Evolutionary conservation across 306 rosid species (phyloP), one percentile per base, ranked within the genome.

Genomic region (Vigna reflexopilosa): DNA sequence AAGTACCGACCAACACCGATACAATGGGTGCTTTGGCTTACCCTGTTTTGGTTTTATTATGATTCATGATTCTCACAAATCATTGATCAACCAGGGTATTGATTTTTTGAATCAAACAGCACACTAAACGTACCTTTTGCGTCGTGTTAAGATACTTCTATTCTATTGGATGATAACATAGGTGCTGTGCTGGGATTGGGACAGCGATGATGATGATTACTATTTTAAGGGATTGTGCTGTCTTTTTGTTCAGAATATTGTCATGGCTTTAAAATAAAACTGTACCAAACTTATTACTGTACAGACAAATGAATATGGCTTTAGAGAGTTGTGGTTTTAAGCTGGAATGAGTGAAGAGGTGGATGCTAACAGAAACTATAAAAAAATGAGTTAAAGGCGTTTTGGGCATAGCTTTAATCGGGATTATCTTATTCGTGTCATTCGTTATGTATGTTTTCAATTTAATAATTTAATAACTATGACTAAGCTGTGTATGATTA

Each of bases 61-160:
- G 66, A 14, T 59, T 6, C 2, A 28, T 14, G 32, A 49, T 58
- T 47, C 38, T 20, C 9, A 13, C 30, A 44, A 13, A 34, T 13
- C 40, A 63, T 22, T 42, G 42, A 14, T 32, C 9, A 16, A 75
- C 12, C 17, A 45, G 12, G 61, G 5, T 17, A 9, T 61, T 75
- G 12, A 48, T 76, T 49, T 32, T 76, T 40, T 22, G 52, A 63
- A 57, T 65, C n/a, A 65, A 64, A 65, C 54, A 20, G 42, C 40
- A 20, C 36, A 42, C 4, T 1, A 11, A n/a, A 9, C 20, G 55
- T 64, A 28, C 47, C 24, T 3, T 69, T 42, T 75, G 12, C n/a
- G 40, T 44, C 6, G 61, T 36, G 59, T 77, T 45, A 24, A 28
- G 76, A 77, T 44, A 42, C 66, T 59, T 59, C 4, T 26, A 28